Evolutionary conservation across 495 filamentous ascomycete species (phyloP).

Genomic region (Penicillium robsamsonii): DNA sequence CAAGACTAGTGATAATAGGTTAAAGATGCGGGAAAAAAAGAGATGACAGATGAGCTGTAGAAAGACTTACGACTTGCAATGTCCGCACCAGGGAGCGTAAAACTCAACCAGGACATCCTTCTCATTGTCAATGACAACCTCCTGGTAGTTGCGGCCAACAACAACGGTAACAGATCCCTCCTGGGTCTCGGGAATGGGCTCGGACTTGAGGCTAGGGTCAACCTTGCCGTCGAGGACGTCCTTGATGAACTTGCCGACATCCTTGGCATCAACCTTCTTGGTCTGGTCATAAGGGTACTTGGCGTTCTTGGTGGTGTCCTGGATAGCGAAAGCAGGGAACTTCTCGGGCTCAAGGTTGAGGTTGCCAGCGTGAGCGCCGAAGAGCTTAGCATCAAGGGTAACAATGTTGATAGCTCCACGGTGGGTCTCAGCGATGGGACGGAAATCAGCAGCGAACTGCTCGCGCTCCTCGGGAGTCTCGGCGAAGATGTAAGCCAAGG

Average conservation of each 20-base stretch:
- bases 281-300: conserved; percentile 94
- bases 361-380: conserved; percentile 93
- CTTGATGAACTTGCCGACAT: conserved; percentile 80
- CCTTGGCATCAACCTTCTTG: conserved; percentile 71
- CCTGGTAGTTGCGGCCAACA: conserved; percentile 92
- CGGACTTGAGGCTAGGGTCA: conserved; percentile 94
- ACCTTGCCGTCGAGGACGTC: conserved; percentile 86
- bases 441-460: conserved; percentile 63
- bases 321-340: conserved; percentile 97
- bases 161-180: conserved; percentile 86
- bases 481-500: conserved; percentile 96
- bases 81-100: conserved; percentile 99
- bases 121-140: conserved; percentile 85
- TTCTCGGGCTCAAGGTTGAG: conserved; percentile 93
- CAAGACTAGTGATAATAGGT: conserved; percentile 42
- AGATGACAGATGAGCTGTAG: background rate
- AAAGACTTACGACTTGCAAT: conserved; percentile 81
- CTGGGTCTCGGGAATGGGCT: conserved; percentile 93
- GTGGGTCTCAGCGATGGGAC: conserved; percentile 54
- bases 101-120: conserved; percentile 99
- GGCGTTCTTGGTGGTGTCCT: conserved; percentile 91
- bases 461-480: conserved; percentile 88
- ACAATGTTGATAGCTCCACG: conserved; percentile 92
- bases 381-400: conserved; percentile 93
- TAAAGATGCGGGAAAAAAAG: background rate